These are phyloP conservation scores for Salix exigua DNA, from an alignment of 345 rosid species.

Conservation along the genomic window DNA sequence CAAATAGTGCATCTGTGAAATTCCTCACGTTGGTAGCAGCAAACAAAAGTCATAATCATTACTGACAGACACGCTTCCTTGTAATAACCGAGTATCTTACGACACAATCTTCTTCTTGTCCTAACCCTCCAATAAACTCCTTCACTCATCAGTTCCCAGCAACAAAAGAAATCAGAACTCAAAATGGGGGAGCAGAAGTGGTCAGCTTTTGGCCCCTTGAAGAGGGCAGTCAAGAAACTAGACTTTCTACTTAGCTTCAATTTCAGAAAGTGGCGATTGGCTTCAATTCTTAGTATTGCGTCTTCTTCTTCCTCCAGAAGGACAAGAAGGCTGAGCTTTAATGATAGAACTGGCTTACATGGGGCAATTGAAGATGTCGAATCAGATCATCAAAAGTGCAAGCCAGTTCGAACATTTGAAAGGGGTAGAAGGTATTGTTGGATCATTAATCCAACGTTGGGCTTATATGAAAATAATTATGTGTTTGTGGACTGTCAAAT, in stretches of 20 bases:
- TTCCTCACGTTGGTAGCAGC: neutral
- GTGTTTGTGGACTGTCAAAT: no score
- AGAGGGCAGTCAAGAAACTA: conserved; percentile 28
- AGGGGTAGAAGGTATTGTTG: conserved; percentile 15
- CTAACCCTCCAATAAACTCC: neutral
- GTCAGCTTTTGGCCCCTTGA: conserved; percentile 13
- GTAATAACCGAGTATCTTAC: neutral
- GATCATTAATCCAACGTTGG: no score
- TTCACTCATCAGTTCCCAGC: no score
- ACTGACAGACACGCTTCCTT: neutral
- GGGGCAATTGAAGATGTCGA: conserved; percentile 14
- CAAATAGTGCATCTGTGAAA: neutral
- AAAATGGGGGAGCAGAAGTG: conserved; percentile 15
- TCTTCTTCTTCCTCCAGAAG: neutral
- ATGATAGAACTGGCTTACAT: conserved; percentile 24
- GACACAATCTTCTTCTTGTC: neutral
- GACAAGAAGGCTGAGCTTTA: conserved; percentile 21
- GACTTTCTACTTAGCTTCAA: conserved; percentile 10
- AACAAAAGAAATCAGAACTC: neutral
- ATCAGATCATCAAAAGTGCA: neutral
- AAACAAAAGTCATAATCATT: neutral
- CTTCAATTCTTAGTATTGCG: conserved; percentile 1
- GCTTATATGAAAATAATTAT: no score
- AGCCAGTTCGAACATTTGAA: neutral
- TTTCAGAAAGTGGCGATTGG: conserved; percentile 16